Evolutionary conservation across 2,329 filamentous ascomycete genomes (phyloP).

Genomic region (Scedosporium aurantiacum): DNA sequence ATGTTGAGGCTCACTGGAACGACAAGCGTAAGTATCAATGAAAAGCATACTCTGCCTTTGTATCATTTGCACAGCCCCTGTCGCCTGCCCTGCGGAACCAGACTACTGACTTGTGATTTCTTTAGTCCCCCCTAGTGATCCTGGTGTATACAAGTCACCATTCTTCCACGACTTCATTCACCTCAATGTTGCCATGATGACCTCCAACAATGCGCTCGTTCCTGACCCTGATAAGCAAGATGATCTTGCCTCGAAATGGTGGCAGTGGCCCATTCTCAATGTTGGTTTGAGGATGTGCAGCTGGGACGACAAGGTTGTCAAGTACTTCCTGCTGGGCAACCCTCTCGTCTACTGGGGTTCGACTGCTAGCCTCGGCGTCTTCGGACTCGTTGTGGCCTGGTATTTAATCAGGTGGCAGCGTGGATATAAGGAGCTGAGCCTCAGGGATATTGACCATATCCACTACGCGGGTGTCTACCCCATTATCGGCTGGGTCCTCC

Average conservation of each 20-base stretch:
- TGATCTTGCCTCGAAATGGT: slow-evolving; percentile 89
- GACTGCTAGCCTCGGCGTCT: slow-evolving; percentile 64
- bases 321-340: slow-evolving; percentile 97
- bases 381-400: slow-evolving; percentile 65
- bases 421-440: slow-evolving; percentile 73
- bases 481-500: slow-evolving; percentile 84
- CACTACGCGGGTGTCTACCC: slow-evolving; percentile 91
- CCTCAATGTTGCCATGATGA: slow-evolving; percentile 99
- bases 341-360: slow-evolving; percentile 93
- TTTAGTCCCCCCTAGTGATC: slow-evolving; percentile 74
- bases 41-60: too few relatives aligned
- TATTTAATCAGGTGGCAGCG: slow-evolving; percentile 94
- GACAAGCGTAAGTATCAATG: slow-evolving; percentile 64
- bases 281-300: slow-evolving; percentile 97
- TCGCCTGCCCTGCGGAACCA: too few relatives aligned
- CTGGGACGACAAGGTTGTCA: slow-evolving; percentile 91
- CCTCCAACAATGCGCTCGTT: slow-evolving; percentile 95
- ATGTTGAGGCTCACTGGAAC: slow-evolving; percentile 90
- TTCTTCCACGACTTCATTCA: slow-evolving; percentile 98
- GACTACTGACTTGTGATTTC: not conserved
- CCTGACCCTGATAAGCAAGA: slow-evolving; percentile 99
- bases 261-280: slow-evolving; percentile 95
- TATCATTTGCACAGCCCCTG: too few relatives aligned
- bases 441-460: slow-evolving; percentile 79
- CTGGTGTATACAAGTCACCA: slow-evolving; percentile 87